Evolutionary conservation across 306 rosid genomes (phyloP), one percentile per base, ranked within the genome.

Genomic region (Macrotyloma uniflorum): DNA sequence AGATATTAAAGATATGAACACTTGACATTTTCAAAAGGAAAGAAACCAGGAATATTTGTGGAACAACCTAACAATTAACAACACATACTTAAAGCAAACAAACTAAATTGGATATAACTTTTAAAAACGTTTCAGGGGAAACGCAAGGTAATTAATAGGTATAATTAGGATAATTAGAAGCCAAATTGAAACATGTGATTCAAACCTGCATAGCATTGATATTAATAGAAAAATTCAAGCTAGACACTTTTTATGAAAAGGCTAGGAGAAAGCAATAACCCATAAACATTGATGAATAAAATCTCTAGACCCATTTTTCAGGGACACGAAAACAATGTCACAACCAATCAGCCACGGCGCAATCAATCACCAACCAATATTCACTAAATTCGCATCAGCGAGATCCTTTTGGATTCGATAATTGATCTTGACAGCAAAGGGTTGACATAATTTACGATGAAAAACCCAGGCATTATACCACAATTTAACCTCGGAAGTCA

Each of bases 241-340:
- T 49, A 36, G 50, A 68, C 22, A 47, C 55, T 13, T 55, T 4
- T 1, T n/a, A 67, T 18, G 64, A 45, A 36, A 15, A 38, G 67
- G 40, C 32, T 30, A 53, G 23, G 18, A n/a, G 42, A 38, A 35
- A 68, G 33, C 74, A 76, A 38, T 40, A 61, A 24, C 61, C 46
- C 68, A 57, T 8, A 26, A 77, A 67, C 42, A 69, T 47, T 23
- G 55, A 58, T 72, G 19, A 24, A 14, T 16, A 59, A 50, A 66
- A 75, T 75, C 67, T 45, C 43, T 74, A 59, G 33, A 45, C 59
- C 61, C 70, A 43, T 58, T 67, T 57, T 30, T n/a, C 32, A 49
- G 26, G 70, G 72, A 70, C 69, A 38, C 10, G 81, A 76, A 76
- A 82, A 28, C 74, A 68, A 76, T 76, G 69, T 69, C 82, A 40